These are phyloP conservation scores for Phytophthora tentaculata DNA, from an alignment of 352 stramenopile genomes.

Conservation along the genomic window DNA sequence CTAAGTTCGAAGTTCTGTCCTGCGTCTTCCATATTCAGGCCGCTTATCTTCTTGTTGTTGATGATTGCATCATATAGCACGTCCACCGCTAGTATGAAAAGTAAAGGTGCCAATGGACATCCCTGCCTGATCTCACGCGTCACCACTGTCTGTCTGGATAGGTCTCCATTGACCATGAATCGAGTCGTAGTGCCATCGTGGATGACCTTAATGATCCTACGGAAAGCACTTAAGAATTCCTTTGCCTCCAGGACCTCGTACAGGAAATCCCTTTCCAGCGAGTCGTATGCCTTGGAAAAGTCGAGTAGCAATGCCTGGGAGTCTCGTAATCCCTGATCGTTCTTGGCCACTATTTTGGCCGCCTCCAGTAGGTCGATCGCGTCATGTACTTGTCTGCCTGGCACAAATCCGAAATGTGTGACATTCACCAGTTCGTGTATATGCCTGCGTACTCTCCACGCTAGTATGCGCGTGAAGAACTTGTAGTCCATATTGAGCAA, in stretches of 20 bases:
- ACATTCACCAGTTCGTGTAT: not conserved
- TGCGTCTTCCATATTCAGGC: not conserved
- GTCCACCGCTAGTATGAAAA: constrained; percentile 9
- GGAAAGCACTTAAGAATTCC: not conserved
- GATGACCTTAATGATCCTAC: not conserved
- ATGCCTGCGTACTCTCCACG: not conserved
- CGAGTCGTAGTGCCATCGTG: not conserved
- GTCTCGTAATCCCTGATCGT: not conserved
- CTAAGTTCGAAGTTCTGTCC: not conserved
- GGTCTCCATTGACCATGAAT: constrained; percentile 12
- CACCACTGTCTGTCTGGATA: not conserved
- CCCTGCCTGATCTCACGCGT: constrained; percentile 2
- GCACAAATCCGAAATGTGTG: constrained; percentile 8
- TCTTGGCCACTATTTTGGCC: not conserved
- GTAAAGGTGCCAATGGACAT: constrained; percentile 3
- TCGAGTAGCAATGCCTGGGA: constrained; percentile 7
- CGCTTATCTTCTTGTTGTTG: not conserved
- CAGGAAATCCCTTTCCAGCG: constrained; percentile 6
- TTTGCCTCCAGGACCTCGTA: not conserved
- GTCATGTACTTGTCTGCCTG: constrained; percentile 3
- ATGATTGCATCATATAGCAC: constrained; percentile 2
- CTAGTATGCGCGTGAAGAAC: constrained; percentile 10
- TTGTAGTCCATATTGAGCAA: constrained; percentile 13
- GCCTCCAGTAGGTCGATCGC: constrained; percentile 11
- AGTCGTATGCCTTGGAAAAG: constrained; percentile 15